Conservation (phyloP, 305 asterid genomes). For the Fraxinus ornus region DNA sequence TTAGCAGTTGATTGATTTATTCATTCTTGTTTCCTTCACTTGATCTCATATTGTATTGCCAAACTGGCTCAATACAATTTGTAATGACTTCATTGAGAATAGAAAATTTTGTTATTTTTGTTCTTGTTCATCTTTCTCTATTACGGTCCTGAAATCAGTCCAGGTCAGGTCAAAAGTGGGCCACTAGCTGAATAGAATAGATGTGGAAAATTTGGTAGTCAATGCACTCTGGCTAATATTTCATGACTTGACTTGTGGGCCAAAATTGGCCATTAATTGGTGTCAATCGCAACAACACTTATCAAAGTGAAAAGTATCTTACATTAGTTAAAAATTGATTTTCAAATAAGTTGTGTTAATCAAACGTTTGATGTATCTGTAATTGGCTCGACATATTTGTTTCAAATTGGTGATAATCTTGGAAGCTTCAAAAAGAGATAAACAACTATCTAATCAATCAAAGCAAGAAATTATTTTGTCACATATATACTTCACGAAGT, state of each 20-base stretch:
- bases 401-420: neutral
- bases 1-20: neutral
- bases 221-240: neutral
- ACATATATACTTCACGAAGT: neutral
- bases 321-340: neutral
- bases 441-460: neutral
- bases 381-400: neutral
- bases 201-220: neutral
- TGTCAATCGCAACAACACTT: neutral
- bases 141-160: neutral
- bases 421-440: neutral
- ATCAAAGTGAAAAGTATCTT: no score
- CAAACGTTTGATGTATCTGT: neutral
- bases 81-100: neutral
- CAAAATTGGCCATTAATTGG: neutral
- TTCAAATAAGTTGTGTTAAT: neutral
- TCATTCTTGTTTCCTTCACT: neutral
- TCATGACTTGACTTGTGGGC: neutral
- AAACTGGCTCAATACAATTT: neutral
- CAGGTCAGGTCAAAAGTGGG: neutral
- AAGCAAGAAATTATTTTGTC: no score
- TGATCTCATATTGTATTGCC: neutral
- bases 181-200: neutral
- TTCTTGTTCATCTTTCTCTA: neutral
- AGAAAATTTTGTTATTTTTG: neutral